Conservation (phyloP, 1,284 basidiomycete genomes). For the Meripilus lineatus region DNA sequence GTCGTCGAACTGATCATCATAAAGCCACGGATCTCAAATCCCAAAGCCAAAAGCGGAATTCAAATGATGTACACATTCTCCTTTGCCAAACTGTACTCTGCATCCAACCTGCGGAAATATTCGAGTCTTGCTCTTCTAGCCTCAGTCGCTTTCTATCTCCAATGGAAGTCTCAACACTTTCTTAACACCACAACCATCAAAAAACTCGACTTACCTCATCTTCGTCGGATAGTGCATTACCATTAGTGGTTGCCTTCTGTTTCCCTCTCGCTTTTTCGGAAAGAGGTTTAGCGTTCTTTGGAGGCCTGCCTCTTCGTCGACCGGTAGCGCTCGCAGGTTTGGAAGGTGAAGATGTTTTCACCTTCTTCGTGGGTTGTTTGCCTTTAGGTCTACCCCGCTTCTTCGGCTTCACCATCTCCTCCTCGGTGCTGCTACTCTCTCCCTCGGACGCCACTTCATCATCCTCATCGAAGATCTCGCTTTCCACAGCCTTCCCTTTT, state of each 20-base stretch:
- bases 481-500: too few species aligned
- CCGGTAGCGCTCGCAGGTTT: background rate
- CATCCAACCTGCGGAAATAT: slow-evolving; percentile 25
- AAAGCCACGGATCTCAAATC: too few species aligned
- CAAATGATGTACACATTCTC: slow-evolving; percentile 28
- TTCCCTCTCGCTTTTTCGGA: background rate
- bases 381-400: too few species aligned
- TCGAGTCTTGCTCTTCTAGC: slow-evolving; percentile 23
- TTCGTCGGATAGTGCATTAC: background rate
- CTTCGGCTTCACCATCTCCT: too few species aligned
- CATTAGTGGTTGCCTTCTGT: background rate
- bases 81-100: slow-evolving; percentile 26
- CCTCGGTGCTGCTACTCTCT: too few species aligned
- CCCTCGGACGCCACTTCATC: too few species aligned
- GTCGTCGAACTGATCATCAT: too few species aligned
- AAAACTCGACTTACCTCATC: background rate
- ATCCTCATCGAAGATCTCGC: too few species aligned
- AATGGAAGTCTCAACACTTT: background rate
- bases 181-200: background rate
- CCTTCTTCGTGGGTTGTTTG: too few species aligned
- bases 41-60: too few species aligned
- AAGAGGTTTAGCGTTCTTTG: background rate
- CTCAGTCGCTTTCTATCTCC: slow-evolving; percentile 9
- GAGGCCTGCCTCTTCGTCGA: background rate
- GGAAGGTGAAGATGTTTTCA: too few species aligned